Percentiles rank a stretch among this genome's conserved stretches.
These are phyloP conservation scores for Phoenix roebelenii DNA, from an alignment of 176 grass and related monocot genomes.

Conservation along the genomic window DNA sequence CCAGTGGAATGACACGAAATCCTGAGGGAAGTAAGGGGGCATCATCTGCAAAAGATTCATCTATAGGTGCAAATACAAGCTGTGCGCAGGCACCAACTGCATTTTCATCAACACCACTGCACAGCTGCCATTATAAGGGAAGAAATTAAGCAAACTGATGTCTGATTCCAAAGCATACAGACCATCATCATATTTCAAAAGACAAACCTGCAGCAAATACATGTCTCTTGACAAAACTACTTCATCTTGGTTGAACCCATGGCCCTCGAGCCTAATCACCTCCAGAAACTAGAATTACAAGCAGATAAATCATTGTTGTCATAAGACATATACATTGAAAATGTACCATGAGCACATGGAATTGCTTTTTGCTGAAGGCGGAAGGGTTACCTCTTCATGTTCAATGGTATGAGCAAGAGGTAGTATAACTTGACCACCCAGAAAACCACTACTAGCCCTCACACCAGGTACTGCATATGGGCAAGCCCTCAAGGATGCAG, in stretches of 20 bases:
- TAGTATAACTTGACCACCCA: constrained; percentile 81
- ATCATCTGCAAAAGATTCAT: constrained; percentile 98
- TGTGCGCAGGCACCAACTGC: constrained; percentile 73
- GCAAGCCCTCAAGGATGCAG: constrained; percentile 62
- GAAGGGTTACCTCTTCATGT: constrained; percentile 70
- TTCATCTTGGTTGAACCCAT: constrained; percentile 89
- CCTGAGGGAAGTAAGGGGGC: constrained; percentile 76
- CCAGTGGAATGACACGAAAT: constrained; percentile 84
- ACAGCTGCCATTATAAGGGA: constrained; percentile 45
- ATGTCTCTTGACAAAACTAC: constrained; percentile 83
- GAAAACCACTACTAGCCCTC: constrained; percentile 43
- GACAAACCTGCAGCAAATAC: constrained; percentile 76
- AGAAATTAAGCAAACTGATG: not conserved
- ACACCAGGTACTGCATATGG: constrained; percentile 66
- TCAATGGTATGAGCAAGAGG: constrained; percentile 88
- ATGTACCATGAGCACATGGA: no score
- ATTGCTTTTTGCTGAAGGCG: not conserved
- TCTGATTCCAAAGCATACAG: no score
- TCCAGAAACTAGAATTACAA: constrained; percentile 61
- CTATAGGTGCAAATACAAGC: constrained; percentile 96
- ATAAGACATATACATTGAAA: no score
- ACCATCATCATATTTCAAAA: not conserved
- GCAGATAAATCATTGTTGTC: no score
- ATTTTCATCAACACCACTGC: constrained; percentile 87
- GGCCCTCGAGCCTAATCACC: constrained; percentile 84